Evolutionary conservation across 2,329 filamentous ascomycete species (phyloP).

Genomic region (Paecilomyces sp.): DNA sequence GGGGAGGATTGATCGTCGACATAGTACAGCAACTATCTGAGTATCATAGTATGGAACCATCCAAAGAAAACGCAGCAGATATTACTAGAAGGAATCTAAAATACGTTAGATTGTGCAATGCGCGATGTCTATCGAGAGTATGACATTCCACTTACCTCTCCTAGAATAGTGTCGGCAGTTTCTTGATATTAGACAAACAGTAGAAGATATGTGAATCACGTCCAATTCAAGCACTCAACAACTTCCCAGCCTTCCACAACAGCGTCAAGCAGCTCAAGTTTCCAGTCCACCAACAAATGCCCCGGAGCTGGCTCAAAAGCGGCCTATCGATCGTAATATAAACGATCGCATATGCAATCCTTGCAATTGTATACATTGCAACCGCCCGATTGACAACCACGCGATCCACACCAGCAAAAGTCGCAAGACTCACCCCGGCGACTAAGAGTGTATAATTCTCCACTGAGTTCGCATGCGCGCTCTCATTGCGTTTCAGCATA

Average conservation of each 20-base stretch:
- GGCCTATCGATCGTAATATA: not conserved
- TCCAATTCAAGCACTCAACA: not conserved
- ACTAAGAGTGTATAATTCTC: not conserved
- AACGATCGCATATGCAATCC: not conserved
- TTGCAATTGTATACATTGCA: not conserved
- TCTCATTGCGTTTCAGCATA: not conserved
- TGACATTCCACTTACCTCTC: too few species aligned
- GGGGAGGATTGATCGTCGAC: too few species aligned
- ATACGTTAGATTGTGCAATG: too few species aligned
- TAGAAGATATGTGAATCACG: too few species aligned
- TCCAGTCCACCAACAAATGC: not conserved
- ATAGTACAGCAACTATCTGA: too few species aligned
- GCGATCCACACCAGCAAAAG: not conserved
- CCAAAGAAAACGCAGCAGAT: too few species aligned
- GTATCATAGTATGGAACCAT: too few species aligned
- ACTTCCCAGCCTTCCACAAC: not conserved
- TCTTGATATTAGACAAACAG: too few species aligned
- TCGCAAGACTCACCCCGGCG: not conserved
- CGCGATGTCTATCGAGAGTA: too few species aligned
- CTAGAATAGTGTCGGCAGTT: too few species aligned
- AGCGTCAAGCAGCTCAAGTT: not conserved
- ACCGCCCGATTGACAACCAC: not conserved
- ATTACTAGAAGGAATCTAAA: too few species aligned
- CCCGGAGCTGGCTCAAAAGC: not conserved
- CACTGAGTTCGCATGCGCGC: not conserved